Evolutionary conservation across 805 yeast genomes (phyloP).

Genomic region (Candida xiaguanensis): DNA sequence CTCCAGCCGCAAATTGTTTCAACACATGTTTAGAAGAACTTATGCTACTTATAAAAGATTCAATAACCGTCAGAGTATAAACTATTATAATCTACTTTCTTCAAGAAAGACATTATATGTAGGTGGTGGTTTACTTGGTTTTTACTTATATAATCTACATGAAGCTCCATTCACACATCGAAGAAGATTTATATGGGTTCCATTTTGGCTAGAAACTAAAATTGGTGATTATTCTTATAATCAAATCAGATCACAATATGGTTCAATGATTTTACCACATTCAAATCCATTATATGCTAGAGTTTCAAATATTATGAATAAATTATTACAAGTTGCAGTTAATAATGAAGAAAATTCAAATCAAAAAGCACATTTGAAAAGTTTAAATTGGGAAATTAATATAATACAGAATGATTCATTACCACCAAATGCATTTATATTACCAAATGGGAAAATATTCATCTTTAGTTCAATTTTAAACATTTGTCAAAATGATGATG

Average conservation of each 20-base stretch:
- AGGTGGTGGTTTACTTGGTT: constrained; percentile 18
- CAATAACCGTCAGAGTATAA: constrained; percentile 3
- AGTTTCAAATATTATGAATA: constrained; percentile 60
- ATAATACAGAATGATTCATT: constrained; percentile 54
- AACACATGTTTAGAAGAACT: constrained; percentile 8
- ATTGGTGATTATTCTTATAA: constrained; percentile 64
- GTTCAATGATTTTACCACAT: constrained; percentile 53
- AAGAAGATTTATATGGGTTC: constrained; percentile 66
- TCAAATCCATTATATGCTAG: constrained; percentile 55
- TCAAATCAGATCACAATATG: constrained; percentile 55
- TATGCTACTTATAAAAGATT: constrained; percentile 39
- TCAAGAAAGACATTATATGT: constrained; percentile 33
- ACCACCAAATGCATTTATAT: constrained; percentile 96
- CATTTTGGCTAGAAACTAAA: constrained; percentile 56
- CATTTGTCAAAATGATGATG: constrained; percentile 78
- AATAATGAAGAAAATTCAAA: constrained; percentile 21
- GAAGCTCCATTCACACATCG: constrained; percentile 81
- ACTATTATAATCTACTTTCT: constrained; percentile 15
- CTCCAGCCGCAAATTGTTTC: too few relatives aligned
- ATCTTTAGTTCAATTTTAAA: constrained; percentile 77
- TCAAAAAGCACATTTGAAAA: constrained; percentile 34
- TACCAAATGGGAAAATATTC: constrained; percentile 95
- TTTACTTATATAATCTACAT: constrained; percentile 48
- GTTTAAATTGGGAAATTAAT: constrained; percentile 72
- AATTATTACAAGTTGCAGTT: constrained; percentile 58